These are phyloP conservation scores for Austropuccinia psidii DNA, from an alignment of 1,284 basidiomycete species.

Conservation along the genomic window DNA sequence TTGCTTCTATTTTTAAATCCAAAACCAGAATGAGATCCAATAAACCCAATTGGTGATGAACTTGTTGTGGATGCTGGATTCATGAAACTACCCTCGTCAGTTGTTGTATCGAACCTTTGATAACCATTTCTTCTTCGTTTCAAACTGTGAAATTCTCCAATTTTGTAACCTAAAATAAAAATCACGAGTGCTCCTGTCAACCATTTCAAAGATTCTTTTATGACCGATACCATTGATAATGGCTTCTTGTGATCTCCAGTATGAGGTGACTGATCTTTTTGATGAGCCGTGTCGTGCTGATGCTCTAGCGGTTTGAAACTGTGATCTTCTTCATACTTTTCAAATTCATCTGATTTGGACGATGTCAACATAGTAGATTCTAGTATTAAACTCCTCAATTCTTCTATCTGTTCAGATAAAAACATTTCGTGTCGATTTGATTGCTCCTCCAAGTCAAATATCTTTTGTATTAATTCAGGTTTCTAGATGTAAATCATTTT, in stretches of 20 bases:
- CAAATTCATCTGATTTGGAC: background rate
- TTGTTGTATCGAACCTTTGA: background rate
- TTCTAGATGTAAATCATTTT: background rate
- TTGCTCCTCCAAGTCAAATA: conserved; percentile 14
- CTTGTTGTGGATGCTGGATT: too few relatives aligned
- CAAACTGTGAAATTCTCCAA: background rate
- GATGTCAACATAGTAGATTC: background rate
- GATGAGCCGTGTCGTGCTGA: conserved; percentile 19
- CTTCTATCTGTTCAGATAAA: conserved; percentile 31
- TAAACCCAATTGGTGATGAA: too few relatives aligned
- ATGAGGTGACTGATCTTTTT: background rate
- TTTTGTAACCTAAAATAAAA: background rate
- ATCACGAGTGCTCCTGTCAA: background rate
- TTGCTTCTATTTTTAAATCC: conserved; percentile 31
- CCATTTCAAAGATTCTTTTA: background rate
- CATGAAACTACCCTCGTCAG: conserved; percentile 32
- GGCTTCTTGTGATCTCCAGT: background rate
- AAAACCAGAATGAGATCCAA: conserved; percentile 10
- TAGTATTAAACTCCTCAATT: conserved; percentile 21
- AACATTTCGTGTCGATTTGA: conserved; percentile 25
- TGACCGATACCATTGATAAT: background rate
- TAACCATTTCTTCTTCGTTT: background rate
- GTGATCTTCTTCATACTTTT: conserved; percentile 1
- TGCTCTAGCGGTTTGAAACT: conserved; percentile 26
- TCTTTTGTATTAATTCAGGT: conserved; percentile 10